phyloP scores from a whole-genome alignment of 1,139 yeast genomes.

The Suhomyces yuchorum region DNA sequence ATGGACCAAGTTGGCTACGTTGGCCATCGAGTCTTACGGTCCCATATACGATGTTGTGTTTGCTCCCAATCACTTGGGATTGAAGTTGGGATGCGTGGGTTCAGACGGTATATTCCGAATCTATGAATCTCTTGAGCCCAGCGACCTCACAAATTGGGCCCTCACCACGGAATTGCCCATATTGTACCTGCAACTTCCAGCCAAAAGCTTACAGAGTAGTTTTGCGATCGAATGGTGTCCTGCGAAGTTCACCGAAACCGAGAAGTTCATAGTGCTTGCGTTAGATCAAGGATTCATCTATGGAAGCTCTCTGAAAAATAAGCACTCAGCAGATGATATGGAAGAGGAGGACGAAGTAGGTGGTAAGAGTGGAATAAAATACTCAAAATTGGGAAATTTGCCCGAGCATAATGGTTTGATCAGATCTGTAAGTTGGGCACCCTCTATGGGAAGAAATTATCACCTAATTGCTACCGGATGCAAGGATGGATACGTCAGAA shows the following conservation, averaged over 20 bases:
- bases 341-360: constrained; percentile 27
- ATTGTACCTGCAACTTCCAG: constrained; percentile 63
- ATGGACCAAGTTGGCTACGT: constrained; percentile 74
- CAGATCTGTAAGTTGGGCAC: constrained; percentile 95
- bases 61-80: constrained; percentile 84
- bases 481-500: constrained; percentile 88
- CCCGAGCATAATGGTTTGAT: constrained; percentile 88
- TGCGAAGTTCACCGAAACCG: constrained; percentile 70
- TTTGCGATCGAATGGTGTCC: constrained; percentile 95
- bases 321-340: constrained; percentile 33
- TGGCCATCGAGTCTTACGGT: constrained; percentile 79
- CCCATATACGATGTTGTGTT: constrained; percentile 88
- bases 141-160: constrained; percentile 82
- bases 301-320: constrained; percentile 38
- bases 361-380: constrained; percentile 25
- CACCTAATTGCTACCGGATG: constrained; percentile 94
- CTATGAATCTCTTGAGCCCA: constrained; percentile 88
- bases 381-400: constrained; percentile 39
- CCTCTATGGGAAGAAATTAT: constrained; percentile 88
- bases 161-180: constrained; percentile 71
- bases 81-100: constrained; percentile 85
- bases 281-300: constrained; percentile 84
- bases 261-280: constrained; percentile 82
- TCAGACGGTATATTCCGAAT: constrained; percentile 85
- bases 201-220: constrained; percentile 81